Evolutionary conservation across 1,284 basidiomycete species (phyloP).

Genomic region (Cystobasidium sp.): DNA sequence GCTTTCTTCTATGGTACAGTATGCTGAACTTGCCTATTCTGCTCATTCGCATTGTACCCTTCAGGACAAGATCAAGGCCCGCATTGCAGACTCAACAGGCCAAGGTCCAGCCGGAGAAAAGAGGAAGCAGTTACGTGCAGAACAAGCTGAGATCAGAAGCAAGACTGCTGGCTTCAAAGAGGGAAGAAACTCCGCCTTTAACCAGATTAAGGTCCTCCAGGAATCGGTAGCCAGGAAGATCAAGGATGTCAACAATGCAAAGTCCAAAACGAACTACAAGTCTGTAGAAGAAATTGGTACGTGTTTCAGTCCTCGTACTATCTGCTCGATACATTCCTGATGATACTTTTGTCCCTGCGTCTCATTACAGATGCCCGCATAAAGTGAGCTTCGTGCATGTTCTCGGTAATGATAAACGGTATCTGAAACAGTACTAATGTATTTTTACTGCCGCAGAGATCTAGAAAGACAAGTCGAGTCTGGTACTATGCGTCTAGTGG

Average conservation of each 20-base stretch:
- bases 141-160: slow-evolving; percentile 78
- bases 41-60: background rate
- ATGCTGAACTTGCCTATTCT: background rate
- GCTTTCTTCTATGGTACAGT: background rate
- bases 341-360: too few relatives aligned
- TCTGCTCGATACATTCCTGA: background rate
- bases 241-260: slow-evolving; percentile 84
- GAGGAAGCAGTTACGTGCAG: slow-evolving; percentile 73
- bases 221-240: slow-evolving; percentile 85
- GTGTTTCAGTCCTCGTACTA: slow-evolving; percentile 62
- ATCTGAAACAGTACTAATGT: slow-evolving; percentile 3
- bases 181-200: slow-evolving; percentile 74
- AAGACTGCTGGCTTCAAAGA: slow-evolving; percentile 81
- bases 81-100: slow-evolving; percentile 11
- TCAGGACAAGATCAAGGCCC: slow-evolving; percentile 19
- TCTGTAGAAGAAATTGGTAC: slow-evolving; percentile 88
- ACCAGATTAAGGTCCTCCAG: slow-evolving; percentile 81
- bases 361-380: slow-evolving; percentile 37
- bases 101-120: slow-evolving; percentile 66
- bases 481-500: slow-evolving; percentile 87
- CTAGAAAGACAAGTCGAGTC: slow-evolving; percentile 89
- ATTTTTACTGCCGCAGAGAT: slow-evolving; percentile 61
- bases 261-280: slow-evolving; percentile 82
- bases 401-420: background rate
- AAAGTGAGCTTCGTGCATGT: slow-evolving; percentile 13